phyloP scores from a whole-genome alignment of 768 basidiomycete genomes.

The Sutorius australiensis region DNA sequence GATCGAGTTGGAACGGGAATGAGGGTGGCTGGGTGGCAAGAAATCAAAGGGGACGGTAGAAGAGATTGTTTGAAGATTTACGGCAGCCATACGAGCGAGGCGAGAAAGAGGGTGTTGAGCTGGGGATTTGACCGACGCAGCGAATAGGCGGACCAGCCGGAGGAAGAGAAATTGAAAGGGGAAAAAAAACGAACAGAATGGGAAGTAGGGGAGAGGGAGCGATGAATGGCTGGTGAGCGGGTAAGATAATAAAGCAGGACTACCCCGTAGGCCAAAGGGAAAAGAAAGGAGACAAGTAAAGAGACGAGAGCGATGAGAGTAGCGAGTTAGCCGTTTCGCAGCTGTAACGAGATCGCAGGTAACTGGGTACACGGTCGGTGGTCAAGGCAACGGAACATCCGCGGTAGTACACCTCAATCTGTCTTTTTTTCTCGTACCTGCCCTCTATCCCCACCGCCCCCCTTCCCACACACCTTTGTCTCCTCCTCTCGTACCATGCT shows the following conservation, averaged over 20 bases:
- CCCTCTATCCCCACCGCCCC: conserved; percentile 18
- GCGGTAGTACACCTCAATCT: conserved; percentile 17
- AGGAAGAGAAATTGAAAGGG: conserved; percentile 7
- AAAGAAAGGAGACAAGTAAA: conserved; percentile 14
- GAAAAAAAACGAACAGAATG: background rate
- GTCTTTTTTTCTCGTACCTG: conserved; percentile 6
- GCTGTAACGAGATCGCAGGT: conserved; percentile 32
- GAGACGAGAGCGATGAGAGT: conserved; percentile 14
- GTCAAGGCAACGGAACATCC: conserved; percentile 47
- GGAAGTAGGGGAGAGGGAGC: background rate
- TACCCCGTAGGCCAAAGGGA: conserved; percentile 24
- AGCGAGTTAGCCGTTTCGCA: conserved; percentile 16
- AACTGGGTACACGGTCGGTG: conserved; percentile 38
- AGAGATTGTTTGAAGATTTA: conserved; percentile 72
- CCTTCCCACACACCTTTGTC: conserved; percentile 8
- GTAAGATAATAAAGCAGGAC: conserved; percentile 14
- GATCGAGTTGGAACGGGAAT: conserved; percentile 76
- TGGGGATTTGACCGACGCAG: conserved; percentile 31
- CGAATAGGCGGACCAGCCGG: conserved; percentile 57
- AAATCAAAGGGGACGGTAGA: conserved; percentile 68
- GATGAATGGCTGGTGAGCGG: background rate
- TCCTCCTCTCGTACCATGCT: background rate
- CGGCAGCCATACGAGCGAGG: conserved; percentile 55
- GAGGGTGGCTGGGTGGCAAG: conserved; percentile 55
- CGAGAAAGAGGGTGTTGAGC: conserved; percentile 38